These are phyloP conservation scores for Domatiomyces catenatus DNA, from an alignment of 2,329 filamentous ascomycete genomes.

Conservation along the genomic window DNA sequence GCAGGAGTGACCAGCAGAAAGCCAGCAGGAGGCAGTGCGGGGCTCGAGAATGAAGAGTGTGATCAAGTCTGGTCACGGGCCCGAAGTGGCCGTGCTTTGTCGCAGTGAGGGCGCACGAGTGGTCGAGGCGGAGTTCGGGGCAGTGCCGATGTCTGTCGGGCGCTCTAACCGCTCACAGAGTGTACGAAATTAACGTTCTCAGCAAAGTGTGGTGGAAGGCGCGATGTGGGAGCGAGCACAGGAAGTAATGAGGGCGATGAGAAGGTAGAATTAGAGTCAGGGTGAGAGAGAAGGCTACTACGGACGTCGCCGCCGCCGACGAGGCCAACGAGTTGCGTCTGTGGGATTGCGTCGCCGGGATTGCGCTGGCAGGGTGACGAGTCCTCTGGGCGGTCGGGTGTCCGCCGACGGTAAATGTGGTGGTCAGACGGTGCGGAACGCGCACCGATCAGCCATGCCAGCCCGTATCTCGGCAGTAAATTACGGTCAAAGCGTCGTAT, in stretches of 20 bases:
- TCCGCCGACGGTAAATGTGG: not conserved
- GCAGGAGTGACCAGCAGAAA: not conserved
- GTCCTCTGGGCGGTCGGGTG: not conserved
- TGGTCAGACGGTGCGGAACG: not conserved
- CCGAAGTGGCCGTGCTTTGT: not conserved
- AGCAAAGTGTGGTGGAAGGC: not conserved
- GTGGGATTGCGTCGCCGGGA: not conserved
- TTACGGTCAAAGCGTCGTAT: not conserved
- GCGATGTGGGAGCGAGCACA: not conserved
- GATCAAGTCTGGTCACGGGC: too few species aligned
- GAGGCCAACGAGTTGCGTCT: not conserved
- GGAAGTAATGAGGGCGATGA: not conserved
- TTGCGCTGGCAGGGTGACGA: not conserved
- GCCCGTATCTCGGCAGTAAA: not conserved
- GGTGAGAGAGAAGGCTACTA: not conserved
- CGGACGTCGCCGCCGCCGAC: not conserved
- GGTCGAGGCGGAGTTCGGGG: not conserved
- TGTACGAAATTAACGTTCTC: not conserved
- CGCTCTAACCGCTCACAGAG: not conserved
- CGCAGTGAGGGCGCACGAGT: not conserved
- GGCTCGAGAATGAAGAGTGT: not conserved
- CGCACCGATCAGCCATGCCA: not conserved
- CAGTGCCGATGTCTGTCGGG: not conserved
- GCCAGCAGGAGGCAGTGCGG: not conserved
- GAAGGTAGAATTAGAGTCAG: not conserved